Base-by-base conservation (phyloP, 805 yeast genomes). In the Geotrichum ghanense region DNA sequence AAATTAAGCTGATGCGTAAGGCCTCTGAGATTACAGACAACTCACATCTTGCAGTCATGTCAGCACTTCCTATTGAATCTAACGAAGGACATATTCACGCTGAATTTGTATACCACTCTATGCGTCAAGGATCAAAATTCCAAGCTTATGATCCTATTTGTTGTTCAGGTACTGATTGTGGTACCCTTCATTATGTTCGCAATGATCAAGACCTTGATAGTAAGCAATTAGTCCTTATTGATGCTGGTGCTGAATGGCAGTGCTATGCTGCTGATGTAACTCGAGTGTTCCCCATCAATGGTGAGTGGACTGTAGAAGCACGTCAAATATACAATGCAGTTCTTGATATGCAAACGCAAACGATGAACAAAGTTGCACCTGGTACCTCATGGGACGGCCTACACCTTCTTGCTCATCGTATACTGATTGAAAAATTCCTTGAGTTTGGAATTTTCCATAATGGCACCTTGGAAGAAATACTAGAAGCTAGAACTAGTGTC, bases 221-320 rank as follows among this genome's bases (percentile, higher is more conserved):
- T 17, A 79, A 78, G 57, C 77, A 75, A 42, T 74, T 89, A 3
- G 73, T 90, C 10, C 73, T 90, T 51, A 81, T 90, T 46, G 98
- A 90, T 67, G 97, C 97, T 6, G 98, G 98, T 47, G 95, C 96
- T 2, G 97, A 90, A 65, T 90, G 97, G 96, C 76, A 77, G 53
- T 79, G 86, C 62, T 90, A 90, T 64, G 89, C 96, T 2, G 73
- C 87, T 41, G 98, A 90, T 62, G 96, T 92, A 40, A 92, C 98
- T 14, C 76, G 98, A 61, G 84, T 94, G 60, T 90, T 88, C 76
- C 98, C 98, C 23, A 78, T 87, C 47, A 75, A 71, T 51, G 98
- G 98, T 4, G 79, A 81, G 46, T 90, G 95, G 88, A 76, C 89
- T 6, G 76, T 75, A 51, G 97, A 92, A 59, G 94, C 90, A 56